These are phyloP conservation scores for Protomyces gravidus DNA, from an alignment of 1,139 yeast genomes.

Conservation along the genomic window DNA sequence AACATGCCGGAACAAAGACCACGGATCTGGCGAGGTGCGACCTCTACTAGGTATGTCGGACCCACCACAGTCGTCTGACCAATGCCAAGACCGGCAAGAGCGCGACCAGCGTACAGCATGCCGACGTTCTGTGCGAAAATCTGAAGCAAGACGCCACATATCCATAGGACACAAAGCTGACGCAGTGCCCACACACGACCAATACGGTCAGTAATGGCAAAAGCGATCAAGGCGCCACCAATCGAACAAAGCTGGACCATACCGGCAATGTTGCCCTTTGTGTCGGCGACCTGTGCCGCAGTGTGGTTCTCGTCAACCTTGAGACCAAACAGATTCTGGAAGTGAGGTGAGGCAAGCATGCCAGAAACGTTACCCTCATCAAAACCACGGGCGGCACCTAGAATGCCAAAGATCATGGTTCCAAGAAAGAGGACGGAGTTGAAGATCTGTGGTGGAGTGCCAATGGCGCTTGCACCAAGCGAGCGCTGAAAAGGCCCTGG, in stretches of 20 bases:
- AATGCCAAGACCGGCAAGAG: conserved; percentile 53
- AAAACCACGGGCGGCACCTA: conserved; percentile 59
- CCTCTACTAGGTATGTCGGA: conserved; percentile 53
- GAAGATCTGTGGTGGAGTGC: neutral
- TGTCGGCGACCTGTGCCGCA: neutral
- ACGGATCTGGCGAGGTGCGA: conserved; percentile 53
- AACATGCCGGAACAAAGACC: conserved; percentile 52
- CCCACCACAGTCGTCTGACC: conserved; percentile 59
- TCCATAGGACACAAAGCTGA: conserved; percentile 47
- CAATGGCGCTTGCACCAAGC: neutral
- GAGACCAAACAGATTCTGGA: conserved; percentile 47
- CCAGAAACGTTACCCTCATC: conserved; percentile 59
- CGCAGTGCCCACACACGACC: conserved; percentile 57
- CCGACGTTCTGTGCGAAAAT: conserved; percentile 51
- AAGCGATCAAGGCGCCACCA: conserved; percentile 54
- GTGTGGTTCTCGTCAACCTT: neutral
- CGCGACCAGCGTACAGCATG: conserved; percentile 45
- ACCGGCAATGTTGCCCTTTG: conserved; percentile 29
- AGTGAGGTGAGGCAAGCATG: conserved; percentile 46
- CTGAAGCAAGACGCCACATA: conserved; percentile 52
- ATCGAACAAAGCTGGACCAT: conserved; percentile 63
- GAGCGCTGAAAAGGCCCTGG: conserved; percentile 1
- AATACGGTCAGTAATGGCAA: conserved; percentile 50
- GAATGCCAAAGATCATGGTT: conserved; percentile 53
- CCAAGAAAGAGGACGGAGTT: conserved; percentile 18